Evolutionary conservation across 495 filamentous ascomycete genomes (phyloP).

Genomic region (Oleoguttula mirabilis): DNA sequence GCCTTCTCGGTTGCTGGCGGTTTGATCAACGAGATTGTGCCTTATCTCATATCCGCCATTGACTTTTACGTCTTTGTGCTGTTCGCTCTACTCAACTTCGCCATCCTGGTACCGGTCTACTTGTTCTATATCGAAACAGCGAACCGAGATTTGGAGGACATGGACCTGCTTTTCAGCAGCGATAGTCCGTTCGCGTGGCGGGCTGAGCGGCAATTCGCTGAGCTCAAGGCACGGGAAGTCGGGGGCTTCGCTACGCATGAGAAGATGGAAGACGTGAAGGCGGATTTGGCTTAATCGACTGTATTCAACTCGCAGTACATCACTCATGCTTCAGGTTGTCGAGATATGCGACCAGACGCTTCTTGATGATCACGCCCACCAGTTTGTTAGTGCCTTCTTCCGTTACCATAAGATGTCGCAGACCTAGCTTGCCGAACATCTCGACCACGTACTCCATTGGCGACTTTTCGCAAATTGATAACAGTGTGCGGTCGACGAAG

Average conservation of each 20-base stretch:
- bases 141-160: slow-evolving; percentile 7
- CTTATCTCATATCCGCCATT: slow-evolving; percentile 7
- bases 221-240: no score
- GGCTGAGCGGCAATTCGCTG: slow-evolving; percentile 6
- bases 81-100: slow-evolving; percentile 12
- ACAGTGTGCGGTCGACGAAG: slow-evolving; percentile 43
- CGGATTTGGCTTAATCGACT: neutral
- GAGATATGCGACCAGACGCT: slow-evolving; percentile 29
- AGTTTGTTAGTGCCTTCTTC: slow-evolving; percentile 34
- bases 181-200: slow-evolving; percentile 3
- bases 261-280: neutral
- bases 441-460: slow-evolving; percentile 47
- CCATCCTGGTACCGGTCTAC: slow-evolving; percentile 7
- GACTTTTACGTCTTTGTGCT: slow-evolving; percentile 8
- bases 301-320: neutral
- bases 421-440: slow-evolving; percentile 45
- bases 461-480: slow-evolving; percentile 39
- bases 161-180: slow-evolving; percentile 14
- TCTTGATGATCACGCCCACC: slow-evolving; percentile 32
- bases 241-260: no score
- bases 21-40: slow-evolving; percentile 8
- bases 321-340: slow-evolving; percentile 17
- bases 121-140: slow-evolving; percentile 11
- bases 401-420: slow-evolving; percentile 40
- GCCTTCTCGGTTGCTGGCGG: slow-evolving; percentile 38